phyloP scores from a whole-genome alignment of 306 rosid species.

The Dalbergia cochinchinensis region DNA sequence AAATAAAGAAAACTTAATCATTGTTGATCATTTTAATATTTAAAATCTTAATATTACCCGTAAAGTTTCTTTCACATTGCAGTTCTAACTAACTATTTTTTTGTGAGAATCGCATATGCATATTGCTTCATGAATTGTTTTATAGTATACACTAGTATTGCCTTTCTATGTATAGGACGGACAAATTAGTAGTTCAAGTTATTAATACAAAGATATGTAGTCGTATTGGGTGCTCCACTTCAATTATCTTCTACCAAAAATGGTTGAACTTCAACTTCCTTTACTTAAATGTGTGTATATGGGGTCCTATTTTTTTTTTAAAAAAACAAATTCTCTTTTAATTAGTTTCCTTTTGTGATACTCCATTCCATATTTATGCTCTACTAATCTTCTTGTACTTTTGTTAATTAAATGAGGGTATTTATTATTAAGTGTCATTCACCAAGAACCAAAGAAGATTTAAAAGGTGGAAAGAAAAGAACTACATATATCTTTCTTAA shows the following conservation, averaged over 20 bases:
- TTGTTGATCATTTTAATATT: too few relatives aligned
- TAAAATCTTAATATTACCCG: too few relatives aligned
- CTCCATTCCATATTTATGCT: neutral
- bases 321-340: neutral
- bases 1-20: too few relatives aligned
- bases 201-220: conserved; percentile 21
- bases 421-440: conserved; percentile 33
- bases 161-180: neutral
- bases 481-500: conserved; percentile 32
- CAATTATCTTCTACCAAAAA: conserved; percentile 37
- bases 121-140: neutral
- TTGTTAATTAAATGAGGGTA: conserved; percentile 32
- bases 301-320: neutral
- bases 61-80: too few relatives aligned
- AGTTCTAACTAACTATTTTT: too few relatives aligned
- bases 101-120: too few relatives aligned
- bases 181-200: conserved; percentile 42
- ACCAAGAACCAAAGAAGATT: conserved; percentile 39
- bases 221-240: conserved; percentile 33
- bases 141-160: neutral
- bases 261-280: conserved; percentile 30
- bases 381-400: neutral
- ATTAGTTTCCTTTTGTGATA: conserved; percentile 5
- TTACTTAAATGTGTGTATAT: conserved; percentile 13
- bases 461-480: conserved; percentile 42